Percentiles rank a stretch among this genome's conserved stretches.
Conservation (phyloP, 345 rosid genomes). For the Rhodomyrtus tomentosa region DNA sequence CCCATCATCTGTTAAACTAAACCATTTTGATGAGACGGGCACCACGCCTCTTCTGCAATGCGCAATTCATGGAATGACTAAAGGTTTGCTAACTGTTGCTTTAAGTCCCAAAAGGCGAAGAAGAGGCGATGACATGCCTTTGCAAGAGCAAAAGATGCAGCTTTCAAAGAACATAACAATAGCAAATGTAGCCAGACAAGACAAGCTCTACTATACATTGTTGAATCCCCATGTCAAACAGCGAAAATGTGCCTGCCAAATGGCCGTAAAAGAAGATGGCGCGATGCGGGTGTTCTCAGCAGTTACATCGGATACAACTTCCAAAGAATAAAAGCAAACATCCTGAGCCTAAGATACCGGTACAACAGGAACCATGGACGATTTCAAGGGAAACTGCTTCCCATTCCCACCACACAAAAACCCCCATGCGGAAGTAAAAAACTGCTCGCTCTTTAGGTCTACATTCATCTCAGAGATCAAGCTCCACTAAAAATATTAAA, state of each 20-base stretch:
- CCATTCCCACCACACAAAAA: constrained; percentile 8
- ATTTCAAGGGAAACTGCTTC: constrained; percentile 8
- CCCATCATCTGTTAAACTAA: neutral
- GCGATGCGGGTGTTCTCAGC: neutral
- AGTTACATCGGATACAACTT: neutral
- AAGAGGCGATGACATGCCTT: neutral
- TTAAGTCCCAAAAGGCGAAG: neutral
- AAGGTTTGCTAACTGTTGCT: neutral
- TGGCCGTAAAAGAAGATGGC: neutral
- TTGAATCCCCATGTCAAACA: neutral
- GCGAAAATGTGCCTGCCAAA: neutral
- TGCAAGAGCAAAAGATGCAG: neutral
- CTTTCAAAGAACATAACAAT: neutral
- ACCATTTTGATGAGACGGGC: neutral
- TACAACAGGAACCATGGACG: constrained; percentile 5
- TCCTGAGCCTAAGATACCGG: constrained; percentile 3
- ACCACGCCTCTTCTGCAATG: neutral
- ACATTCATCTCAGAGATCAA: neutral
- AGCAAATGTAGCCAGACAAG: neutral
- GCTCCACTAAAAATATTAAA: neutral
- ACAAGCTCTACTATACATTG: neutral
- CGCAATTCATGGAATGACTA: neutral
- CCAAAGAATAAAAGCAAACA: constrained; percentile 4
- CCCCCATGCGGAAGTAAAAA: constrained; percentile 9
- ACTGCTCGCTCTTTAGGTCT: neutral